Evolutionary conservation across 2,329 filamentous ascomycete genomes (phyloP).

Genomic region (Fusarium humuli): DNA sequence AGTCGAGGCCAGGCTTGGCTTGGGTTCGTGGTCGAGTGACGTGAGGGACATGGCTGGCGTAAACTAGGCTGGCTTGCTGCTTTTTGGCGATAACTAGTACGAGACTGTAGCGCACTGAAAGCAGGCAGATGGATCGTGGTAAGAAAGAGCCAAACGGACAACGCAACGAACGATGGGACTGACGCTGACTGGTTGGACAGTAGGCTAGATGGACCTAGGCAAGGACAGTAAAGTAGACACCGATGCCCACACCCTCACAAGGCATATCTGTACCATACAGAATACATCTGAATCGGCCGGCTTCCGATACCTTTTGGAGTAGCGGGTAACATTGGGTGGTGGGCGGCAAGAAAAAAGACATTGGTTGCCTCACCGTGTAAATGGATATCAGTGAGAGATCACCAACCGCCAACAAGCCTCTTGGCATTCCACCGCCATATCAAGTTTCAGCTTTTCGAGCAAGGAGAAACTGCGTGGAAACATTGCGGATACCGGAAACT

Average conservation of each 20-base stretch:
- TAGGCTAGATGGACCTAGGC: conserved; percentile 42
- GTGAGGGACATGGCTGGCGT: conserved; percentile 42
- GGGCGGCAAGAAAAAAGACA: conserved; percentile 24
- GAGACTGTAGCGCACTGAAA: conserved; percentile 24
- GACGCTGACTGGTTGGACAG: conserved; percentile 41
- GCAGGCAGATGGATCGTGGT: conserved; percentile 36
- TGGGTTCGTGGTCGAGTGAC: conserved; percentile 42
- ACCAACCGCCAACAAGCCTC: conserved; percentile 21
- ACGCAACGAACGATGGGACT: conserved; percentile 35
- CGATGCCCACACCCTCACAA: conserved; percentile 43
- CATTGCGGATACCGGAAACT: conserved; percentile 22
- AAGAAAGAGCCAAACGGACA: conserved; percentile 40
- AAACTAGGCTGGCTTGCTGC: conserved; percentile 39
- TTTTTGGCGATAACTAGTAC: conserved; percentile 39
- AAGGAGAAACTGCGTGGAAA: conserved; percentile 21
- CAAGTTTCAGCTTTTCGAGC: conserved; percentile 15
- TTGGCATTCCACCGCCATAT: conserved; percentile 22
- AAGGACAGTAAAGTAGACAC: conserved; percentile 35
- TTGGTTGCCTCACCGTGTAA: conserved; percentile 37
- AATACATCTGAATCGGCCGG: conserved; percentile 41
- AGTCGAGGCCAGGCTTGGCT: conserved; percentile 31
- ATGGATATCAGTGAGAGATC: conserved; percentile 33
- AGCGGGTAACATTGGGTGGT: conserved; percentile 36
- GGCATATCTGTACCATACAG: conserved; percentile 32
- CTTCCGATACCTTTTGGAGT: conserved; percentile 42